Evolutionary conservation across 495 filamentous ascomycete genomes (phyloP).

Genomic region (Trypethelium eluteriae): DNA sequence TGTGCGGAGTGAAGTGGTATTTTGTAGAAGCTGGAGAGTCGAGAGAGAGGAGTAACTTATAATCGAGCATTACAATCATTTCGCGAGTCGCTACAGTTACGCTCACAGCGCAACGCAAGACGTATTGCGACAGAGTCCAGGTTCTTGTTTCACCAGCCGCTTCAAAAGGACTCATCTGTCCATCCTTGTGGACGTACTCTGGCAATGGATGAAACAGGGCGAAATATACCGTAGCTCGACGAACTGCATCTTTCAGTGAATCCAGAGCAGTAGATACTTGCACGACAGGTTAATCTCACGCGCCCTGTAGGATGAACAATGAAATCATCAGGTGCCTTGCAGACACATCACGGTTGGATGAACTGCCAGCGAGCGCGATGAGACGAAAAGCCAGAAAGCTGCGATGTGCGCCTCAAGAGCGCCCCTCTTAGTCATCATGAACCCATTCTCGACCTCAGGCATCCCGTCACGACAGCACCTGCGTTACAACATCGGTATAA

Average conservation of each 20-base stretch:
- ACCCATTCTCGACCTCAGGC: not conserved
- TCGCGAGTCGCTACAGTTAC: too few species aligned
- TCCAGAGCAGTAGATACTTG: conserved; percentile 12
- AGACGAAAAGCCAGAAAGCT: not conserved
- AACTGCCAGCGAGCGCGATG: conserved; percentile 2
- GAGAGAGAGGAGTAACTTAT: not conserved
- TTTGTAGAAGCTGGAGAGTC: conserved; percentile 18
- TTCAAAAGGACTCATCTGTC: not conserved
- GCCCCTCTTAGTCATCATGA: not conserved
- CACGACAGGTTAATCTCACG: conserved; percentile 5
- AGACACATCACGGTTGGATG: not conserved
- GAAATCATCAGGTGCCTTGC: not conserved
- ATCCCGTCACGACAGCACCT: not conserved
- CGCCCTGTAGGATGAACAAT: not conserved
- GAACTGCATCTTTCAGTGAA: conserved; percentile 8
- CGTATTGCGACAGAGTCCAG: too few species aligned
- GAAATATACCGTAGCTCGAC: conserved; percentile 8
- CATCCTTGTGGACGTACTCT: not conserved
- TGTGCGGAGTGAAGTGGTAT: conserved; percentile 30
- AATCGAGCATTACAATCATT: not conserved
- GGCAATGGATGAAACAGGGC: not conserved
- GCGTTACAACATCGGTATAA: too few species aligned
- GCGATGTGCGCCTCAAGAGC: not conserved
- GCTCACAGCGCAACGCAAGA: too few species aligned
- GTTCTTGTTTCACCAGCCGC: not conserved